Evolutionary conservation across 768 basidiomycete species (phyloP).

Genomic region (Mycena haematopus): DNA sequence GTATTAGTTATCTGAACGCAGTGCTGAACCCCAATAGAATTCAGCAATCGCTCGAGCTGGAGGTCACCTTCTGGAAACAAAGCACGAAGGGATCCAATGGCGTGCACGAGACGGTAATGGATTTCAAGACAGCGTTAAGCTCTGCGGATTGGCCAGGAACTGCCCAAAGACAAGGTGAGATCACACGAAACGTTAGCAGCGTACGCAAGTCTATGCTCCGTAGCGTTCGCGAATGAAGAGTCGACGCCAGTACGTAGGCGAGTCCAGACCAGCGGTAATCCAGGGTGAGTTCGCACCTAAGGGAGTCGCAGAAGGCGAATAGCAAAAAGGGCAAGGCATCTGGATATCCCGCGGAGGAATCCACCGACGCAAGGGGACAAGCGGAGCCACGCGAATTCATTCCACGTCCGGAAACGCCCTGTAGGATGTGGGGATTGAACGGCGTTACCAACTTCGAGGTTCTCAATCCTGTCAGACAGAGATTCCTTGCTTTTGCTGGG

Average conservation of each 20-base stretch:
- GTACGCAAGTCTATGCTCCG: not conserved
- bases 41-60: not conserved
- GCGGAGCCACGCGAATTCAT: not conserved
- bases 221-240: not conserved
- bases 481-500: constrained; percentile 8
- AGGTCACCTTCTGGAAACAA: constrained; percentile 2
- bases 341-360: not conserved
- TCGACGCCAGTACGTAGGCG: not conserved
- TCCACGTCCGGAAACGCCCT: not conserved
- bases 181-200: not conserved
- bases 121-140: constrained; percentile 1
- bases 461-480: constrained; percentile 22
- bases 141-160: not conserved
- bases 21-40: not conserved
- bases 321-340: not conserved
- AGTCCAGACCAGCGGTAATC: not conserved
- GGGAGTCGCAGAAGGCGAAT: not conserved
- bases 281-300: not conserved
- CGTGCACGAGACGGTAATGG: constrained; percentile 13
- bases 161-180: not conserved
- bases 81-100: not conserved
- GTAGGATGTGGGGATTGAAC: constrained; percentile 10
- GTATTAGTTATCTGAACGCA: not conserved
- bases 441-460: constrained; percentile 18
- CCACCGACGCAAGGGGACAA: not conserved